Evolutionary conservation across 73 alveolate species (phyloP).

Genomic region (Tetrahymena elliotti): DNA sequence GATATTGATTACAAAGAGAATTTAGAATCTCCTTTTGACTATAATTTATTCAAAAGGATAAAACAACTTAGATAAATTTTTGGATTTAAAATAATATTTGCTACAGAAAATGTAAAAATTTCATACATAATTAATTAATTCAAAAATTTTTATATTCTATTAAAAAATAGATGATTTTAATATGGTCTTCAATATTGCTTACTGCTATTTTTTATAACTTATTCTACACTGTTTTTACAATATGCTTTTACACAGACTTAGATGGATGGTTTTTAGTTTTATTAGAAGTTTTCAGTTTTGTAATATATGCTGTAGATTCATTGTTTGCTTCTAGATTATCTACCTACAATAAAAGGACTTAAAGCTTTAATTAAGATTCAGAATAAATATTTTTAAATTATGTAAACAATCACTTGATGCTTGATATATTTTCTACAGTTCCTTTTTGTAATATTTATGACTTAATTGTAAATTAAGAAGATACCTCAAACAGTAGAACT

Average conservation of each 20-base stretch:
- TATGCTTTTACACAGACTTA: conserved; percentile 39
- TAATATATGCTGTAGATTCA: conserved; percentile 15
- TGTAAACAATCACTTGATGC: conserved; percentile 1
- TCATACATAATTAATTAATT: too few relatives aligned
- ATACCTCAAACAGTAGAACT: background rate
- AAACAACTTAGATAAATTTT: background rate
- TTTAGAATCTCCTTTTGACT: background rate
- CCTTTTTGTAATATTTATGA: conserved; percentile 41
- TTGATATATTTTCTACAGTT: conserved; percentile 32
- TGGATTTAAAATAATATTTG: background rate
- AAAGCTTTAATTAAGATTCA: conserved; percentile 1
- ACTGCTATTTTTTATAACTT: background rate
- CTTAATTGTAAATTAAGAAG: background rate
- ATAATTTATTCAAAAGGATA: background rate
- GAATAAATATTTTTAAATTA: background rate
- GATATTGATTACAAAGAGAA: background rate
- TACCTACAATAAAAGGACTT: background rate
- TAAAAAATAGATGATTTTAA: background rate
- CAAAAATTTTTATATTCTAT: too few relatives aligned
- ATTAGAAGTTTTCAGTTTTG: conserved; percentile 8
- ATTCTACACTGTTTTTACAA: conserved; percentile 7
- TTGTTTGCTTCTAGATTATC: conserved; percentile 16
- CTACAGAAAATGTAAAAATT: background rate
- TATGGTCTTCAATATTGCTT: background rate
- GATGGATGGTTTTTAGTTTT: background rate